Percentiles rank a stretch among this genome's conserved stretches.
phyloP scores from a whole-genome alignment of 202 grass and related monocot species.

The Setaria viridis region DNA sequence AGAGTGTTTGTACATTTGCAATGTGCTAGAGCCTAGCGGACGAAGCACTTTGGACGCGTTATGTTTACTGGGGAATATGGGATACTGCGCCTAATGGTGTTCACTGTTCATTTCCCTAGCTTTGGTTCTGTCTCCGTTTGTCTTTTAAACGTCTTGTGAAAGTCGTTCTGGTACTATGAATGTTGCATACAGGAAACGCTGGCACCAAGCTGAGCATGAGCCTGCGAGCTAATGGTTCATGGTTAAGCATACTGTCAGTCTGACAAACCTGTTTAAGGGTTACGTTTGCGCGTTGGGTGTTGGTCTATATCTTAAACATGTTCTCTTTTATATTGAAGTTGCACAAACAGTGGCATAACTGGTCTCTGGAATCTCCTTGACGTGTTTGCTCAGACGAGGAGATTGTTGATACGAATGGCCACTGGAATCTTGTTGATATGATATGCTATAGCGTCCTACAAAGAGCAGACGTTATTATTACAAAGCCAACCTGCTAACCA shows the following conservation, averaged over 20 bases:
- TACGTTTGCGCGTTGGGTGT: neutral
- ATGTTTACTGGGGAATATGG: neutral
- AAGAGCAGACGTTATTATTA: too few relatives aligned
- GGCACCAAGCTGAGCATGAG: neutral
- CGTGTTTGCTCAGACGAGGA: too few relatives aligned
- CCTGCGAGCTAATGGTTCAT: neutral
- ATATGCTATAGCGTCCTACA: too few relatives aligned
- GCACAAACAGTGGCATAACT: too few relatives aligned
- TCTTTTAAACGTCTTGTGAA: too few relatives aligned
- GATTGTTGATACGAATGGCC: too few relatives aligned
- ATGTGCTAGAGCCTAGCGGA: neutral
- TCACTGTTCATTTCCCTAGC: neutral
- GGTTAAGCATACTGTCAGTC: neutral
- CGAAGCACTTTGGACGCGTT: neutral
- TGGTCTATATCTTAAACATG: too few relatives aligned
- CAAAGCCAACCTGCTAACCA: too few relatives aligned
- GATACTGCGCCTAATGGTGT: neutral
- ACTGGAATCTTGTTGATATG: too few relatives aligned
- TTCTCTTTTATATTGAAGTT: too few relatives aligned
- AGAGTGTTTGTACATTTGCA: neutral
- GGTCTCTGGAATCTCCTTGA: too few relatives aligned
- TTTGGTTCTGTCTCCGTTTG: too few relatives aligned
- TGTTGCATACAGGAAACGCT: neutral
- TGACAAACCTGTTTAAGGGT: neutral
- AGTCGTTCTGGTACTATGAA: neutral